phyloP scores from a whole-genome alignment of 1,139 yeast genomes.

The Suhomyces wounanorum region DNA sequence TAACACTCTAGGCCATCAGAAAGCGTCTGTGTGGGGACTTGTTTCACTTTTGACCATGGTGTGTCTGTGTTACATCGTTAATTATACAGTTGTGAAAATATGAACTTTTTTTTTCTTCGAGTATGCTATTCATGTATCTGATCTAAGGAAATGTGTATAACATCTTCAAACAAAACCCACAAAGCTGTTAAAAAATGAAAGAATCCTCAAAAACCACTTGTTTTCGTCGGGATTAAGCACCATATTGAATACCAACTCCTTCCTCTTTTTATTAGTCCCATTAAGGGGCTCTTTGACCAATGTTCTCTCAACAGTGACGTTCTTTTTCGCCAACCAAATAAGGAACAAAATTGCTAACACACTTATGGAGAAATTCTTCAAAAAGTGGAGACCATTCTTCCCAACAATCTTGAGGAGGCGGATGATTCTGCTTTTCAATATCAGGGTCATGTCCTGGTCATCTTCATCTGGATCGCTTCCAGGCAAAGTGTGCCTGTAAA shows the following conservation, averaged over 20 bases:
- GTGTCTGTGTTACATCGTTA: background rate
- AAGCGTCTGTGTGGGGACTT: background rate
- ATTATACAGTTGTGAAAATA: background rate
- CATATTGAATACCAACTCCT: conserved; percentile 49
- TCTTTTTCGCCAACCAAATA: conserved; percentile 47
- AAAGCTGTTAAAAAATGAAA: conserved; percentile 41
- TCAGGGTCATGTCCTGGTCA: conserved; percentile 26
- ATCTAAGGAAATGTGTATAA: background rate
- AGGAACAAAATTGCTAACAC: conserved; percentile 41
- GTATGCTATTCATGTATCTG: conserved; percentile 1
- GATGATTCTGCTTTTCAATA: conserved; percentile 27
- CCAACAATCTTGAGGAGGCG: conserved; percentile 33
- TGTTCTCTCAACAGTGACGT: conserved; percentile 43
- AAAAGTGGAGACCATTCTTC: conserved; percentile 26
- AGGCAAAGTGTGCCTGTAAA: conserved; percentile 4
- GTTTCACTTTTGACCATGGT: background rate
- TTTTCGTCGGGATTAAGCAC: conserved; percentile 46
- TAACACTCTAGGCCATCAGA: background rate
- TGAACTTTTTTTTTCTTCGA: background rate
- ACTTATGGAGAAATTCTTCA: conserved; percentile 43
- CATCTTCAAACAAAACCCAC: conserved; percentile 43
- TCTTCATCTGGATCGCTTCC: conserved; percentile 13
- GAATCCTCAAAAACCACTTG: conserved; percentile 49
- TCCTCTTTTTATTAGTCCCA: conserved; percentile 26
- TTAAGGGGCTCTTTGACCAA: conserved; percentile 35